phyloP scores from a whole-genome alignment of 306 rosid genomes.

The Sesbania bispinosa region DNA sequence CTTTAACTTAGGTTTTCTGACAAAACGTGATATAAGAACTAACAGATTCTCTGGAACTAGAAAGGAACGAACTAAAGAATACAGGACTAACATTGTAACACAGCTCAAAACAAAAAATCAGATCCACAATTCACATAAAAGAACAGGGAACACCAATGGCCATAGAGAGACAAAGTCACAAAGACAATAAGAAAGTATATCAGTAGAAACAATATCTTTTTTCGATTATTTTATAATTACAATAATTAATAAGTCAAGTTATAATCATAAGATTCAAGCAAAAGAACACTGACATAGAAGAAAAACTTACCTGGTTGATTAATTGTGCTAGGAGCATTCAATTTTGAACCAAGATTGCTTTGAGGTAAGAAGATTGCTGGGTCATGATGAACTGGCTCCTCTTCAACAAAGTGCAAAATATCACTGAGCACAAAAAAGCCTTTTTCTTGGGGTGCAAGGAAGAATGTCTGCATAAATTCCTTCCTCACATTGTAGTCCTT shows the following conservation, averaged over 20 bases:
- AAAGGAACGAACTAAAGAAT: not conserved
- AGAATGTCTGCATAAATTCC: too few relatives aligned
- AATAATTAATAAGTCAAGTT: not conserved
- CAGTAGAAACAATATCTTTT: not conserved
- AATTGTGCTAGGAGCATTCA: conserved; percentile 42
- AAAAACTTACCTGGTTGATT: conserved; percentile 52
- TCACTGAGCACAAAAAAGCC: conserved; percentile 82
- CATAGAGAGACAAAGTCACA: not conserved
- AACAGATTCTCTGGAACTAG: not conserved
- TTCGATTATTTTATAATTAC: not conserved
- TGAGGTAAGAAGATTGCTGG: conserved; percentile 62
- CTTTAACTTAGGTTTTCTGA: not conserved
- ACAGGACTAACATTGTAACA: too few relatives aligned
- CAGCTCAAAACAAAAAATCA: not conserved
- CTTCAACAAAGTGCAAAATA: conserved; percentile 75
- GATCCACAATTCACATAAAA: not conserved
- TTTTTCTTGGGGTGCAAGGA: conserved; percentile 83
- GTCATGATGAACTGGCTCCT: conserved; percentile 59
- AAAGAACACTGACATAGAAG: not conserved
- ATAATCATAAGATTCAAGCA: not conserved
- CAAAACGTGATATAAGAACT: not conserved
- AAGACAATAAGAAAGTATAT: not conserved
- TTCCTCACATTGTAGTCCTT: conserved; percentile 57
- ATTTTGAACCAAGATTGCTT: conserved; percentile 48
- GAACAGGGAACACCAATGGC: not conserved